Base-by-base conservation (phyloP, 2,329 filamentous ascomycete genomes). In the Paecilomyces sp. region DNA sequence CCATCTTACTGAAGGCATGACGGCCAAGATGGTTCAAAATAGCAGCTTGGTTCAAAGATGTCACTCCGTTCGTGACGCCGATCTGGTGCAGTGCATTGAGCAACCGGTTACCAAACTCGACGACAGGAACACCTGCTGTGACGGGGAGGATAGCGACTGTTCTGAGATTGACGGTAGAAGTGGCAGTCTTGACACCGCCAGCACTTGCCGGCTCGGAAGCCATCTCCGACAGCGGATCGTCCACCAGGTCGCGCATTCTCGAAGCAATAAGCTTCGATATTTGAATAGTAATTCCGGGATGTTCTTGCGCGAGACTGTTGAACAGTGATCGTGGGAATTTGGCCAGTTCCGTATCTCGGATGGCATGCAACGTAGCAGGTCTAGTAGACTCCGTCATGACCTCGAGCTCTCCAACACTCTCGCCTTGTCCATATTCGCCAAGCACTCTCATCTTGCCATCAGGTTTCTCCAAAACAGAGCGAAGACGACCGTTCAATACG, bases 201-300 rank as follows among this genome's bases (percentile, higher is more conserved):
- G 81, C 79, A n/a, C 78, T 78, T 4, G 82, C 79, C 54, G 79
- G 78, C 57, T 93, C 89, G 61, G 85, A 85, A 8, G 83, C 81
- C 57, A 86, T 81, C 47, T 88, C 83, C 36, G 85, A 83, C 15
- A 90, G 77, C 1, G 91, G 90, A 67, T 92, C 88, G 66, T 97
- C 91, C 22, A 97, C 85, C 47, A 97, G 77, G 51, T 90, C 85
- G 62, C 93, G 84, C 94, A 99, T 63, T 2, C 94, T 87, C 36
- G 92, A 92, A 0, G 94, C 94, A 68, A 99, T 97, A 66, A 99
- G 94, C 74, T 97, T 99, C 1, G 94, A 97, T 30, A 99, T 96
- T 75, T 97, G 97, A 74, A 99, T 97, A 0, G 94, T 97, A 69
- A 99, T 99, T 52, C 92, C 95, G 4, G 94, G 94, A 70, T 99